Conservation (phyloP, 257 asterid species). For the Henckelia pumila region DNA sequence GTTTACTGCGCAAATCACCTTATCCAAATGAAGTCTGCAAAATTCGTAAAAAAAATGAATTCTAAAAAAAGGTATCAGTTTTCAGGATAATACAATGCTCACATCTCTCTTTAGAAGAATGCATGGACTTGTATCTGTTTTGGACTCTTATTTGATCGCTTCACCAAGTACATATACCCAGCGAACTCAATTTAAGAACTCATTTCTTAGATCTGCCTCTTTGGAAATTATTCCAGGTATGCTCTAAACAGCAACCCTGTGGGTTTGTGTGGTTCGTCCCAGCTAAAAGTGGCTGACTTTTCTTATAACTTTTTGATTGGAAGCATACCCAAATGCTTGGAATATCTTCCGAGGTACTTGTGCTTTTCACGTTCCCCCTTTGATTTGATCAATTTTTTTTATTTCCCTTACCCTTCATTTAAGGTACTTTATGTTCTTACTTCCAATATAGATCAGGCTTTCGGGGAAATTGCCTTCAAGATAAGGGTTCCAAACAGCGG, state of each 20-base stretch:
- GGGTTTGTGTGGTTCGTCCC: constrained; percentile 70
- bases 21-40: not conserved
- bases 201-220: constrained; percentile 16
- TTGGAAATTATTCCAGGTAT: constrained; percentile 39
- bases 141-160: constrained; percentile 10
- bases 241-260: constrained; percentile 44
- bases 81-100: not conserved
- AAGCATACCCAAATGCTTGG: constrained; percentile 75
- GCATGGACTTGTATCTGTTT: not conserved
- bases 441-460: constrained; percentile 43
- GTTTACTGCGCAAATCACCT: not conserved
- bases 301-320: constrained; percentile 81
- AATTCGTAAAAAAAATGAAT: not conserved
- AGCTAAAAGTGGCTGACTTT: constrained; percentile 68
- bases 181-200: constrained; percentile 4
- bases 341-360: constrained; percentile 61
- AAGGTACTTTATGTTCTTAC: constrained; percentile 4
- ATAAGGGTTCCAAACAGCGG: constrained; percentile 50
- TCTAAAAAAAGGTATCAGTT: not conserved
- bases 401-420: constrained; percentile 1
- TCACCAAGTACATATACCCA: constrained; percentile 6
- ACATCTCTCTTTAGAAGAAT: not conserved
- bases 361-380: constrained; percentile 6
- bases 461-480: constrained; percentile 61
- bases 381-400: constrained; percentile 14